phyloP scores from a whole-genome alignment of 179 eudicot genomes.

The Actinidia arguta region DNA sequence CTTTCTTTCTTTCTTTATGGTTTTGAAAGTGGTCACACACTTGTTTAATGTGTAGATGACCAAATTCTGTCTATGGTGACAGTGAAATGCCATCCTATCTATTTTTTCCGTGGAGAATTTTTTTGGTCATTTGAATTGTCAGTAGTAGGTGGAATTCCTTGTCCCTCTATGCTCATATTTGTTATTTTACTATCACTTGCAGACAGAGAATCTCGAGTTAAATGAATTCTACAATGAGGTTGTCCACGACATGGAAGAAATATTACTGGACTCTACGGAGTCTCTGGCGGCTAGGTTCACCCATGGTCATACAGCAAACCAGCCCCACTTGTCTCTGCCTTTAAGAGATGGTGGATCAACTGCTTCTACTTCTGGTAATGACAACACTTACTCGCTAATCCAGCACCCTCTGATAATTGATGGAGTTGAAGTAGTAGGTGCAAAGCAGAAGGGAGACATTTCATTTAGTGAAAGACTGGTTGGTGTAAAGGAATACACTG shows the following conservation, averaged over 20 bases:
- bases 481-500: conserved; percentile 94
- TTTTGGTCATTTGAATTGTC: not conserved
- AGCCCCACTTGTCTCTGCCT: conserved; percentile 50
- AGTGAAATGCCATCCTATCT: not conserved
- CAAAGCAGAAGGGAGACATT: conserved; percentile 84
- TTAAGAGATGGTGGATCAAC: conserved; percentile 73
- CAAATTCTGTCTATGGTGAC: not conserved
- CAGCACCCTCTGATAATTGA: conserved; percentile 59
- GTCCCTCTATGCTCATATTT: conserved; percentile 12
- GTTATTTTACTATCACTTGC: conserved; percentile 26
- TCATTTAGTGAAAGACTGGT: conserved; percentile 92
- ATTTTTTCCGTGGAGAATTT: not conserved
- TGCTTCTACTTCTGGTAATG: conserved; percentile 71
- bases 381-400: conserved; percentile 34
- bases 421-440: conserved; percentile 81
- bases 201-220: conserved; percentile 60
- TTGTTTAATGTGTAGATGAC: not conserved
- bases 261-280: conserved; percentile 73
- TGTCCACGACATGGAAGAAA: conserved; percentile 97
- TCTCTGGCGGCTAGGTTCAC: conserved; percentile 54
- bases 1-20: not conserved
- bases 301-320: conserved; percentile 34
- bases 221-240: conserved; percentile 77
- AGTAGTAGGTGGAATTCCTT: not conserved
- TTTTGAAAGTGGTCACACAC: not conserved